Conservation (phyloP, 371 early-diverging fungal species). For the Sporodiniella umbellata region DNA sequence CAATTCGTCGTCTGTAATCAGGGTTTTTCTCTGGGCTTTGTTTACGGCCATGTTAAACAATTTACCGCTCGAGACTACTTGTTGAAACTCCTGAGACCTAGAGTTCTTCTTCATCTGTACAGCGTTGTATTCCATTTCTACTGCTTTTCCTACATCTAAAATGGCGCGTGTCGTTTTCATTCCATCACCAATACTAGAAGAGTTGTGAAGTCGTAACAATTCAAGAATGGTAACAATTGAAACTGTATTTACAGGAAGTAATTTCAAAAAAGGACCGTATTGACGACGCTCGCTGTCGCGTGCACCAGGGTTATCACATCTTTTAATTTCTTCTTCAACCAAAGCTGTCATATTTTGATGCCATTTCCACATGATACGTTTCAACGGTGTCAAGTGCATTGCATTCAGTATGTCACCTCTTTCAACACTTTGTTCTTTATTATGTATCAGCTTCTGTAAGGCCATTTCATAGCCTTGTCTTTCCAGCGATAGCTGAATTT, state of each 20-base stretch:
- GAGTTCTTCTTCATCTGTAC: slow-evolving; percentile 61
- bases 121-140: slow-evolving; percentile 85
- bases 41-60: slow-evolving; percentile 81
- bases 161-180: slow-evolving; percentile 65
- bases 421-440: slow-evolving; percentile 46
- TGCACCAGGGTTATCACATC: slow-evolving; percentile 32
- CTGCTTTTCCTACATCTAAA: slow-evolving; percentile 68
- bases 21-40: slow-evolving; percentile 58
- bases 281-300: slow-evolving; percentile 36
- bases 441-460: slow-evolving; percentile 65
- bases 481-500: slow-evolving; percentile 83
- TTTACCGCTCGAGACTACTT: slow-evolving; percentile 65
- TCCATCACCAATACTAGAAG: slow-evolving; percentile 58
- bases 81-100: slow-evolving; percentile 44
- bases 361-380: slow-evolving; percentile 73
- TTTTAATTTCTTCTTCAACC: slow-evolving; percentile 63
- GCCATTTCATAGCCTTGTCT: slow-evolving; percentile 81
- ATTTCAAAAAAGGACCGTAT: slow-evolving; percentile 72
- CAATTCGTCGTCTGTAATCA: slow-evolving; percentile 30
- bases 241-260: slow-evolving; percentile 73
- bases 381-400: slow-evolving; percentile 51
- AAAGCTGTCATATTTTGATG: slow-evolving; percentile 64
- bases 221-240: slow-evolving; percentile 86
- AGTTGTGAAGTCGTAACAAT: slow-evolving; percentile 64
- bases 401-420: slow-evolving; percentile 57